Evolutionary conservation across 2,329 filamentous ascomycete species (phyloP).

Genomic region (Aspergillus unguis): DNA sequence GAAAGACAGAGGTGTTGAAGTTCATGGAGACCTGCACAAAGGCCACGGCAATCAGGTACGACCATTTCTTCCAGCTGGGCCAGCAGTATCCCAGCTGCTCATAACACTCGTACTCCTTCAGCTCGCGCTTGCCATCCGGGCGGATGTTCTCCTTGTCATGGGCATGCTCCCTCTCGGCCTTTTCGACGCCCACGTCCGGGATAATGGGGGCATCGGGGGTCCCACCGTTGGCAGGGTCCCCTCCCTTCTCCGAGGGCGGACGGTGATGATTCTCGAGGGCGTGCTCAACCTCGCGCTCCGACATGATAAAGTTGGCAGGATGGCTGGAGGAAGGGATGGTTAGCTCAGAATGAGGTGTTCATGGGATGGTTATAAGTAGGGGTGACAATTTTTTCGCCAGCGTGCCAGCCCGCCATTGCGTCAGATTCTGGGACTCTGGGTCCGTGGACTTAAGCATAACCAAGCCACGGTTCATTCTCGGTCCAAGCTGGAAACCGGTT

Average conservation of each 20-base stretch:
- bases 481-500: too few species aligned
- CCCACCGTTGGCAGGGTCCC: not conserved
- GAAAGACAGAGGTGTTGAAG: slow-evolving; percentile 71
- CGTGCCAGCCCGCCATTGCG: too few species aligned
- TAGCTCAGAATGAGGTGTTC: not conserved
- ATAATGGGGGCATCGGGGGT: not conserved
- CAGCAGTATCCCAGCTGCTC: slow-evolving; percentile 61
- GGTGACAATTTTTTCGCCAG: too few species aligned
- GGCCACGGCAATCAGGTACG: slow-evolving; percentile 67
- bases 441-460: too few species aligned
- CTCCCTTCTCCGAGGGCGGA: not conserved
- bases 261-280: not conserved
- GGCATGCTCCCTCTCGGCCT: not conserved
- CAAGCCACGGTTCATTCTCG: too few species aligned
- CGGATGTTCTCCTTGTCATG: not conserved
- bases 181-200: not conserved
- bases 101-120: slow-evolving; percentile 58
- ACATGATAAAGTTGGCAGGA: not conserved
- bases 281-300: not conserved
- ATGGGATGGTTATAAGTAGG: too few species aligned
- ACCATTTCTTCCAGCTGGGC: slow-evolving; percentile 63
- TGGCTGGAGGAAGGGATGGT: not conserved
- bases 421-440: too few species aligned
- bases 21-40: slow-evolving; percentile 74
- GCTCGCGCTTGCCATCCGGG: slow-evolving; percentile 32